Conservation (phyloP, 768 basidiomycete species). For the Panus rudis region DNA sequence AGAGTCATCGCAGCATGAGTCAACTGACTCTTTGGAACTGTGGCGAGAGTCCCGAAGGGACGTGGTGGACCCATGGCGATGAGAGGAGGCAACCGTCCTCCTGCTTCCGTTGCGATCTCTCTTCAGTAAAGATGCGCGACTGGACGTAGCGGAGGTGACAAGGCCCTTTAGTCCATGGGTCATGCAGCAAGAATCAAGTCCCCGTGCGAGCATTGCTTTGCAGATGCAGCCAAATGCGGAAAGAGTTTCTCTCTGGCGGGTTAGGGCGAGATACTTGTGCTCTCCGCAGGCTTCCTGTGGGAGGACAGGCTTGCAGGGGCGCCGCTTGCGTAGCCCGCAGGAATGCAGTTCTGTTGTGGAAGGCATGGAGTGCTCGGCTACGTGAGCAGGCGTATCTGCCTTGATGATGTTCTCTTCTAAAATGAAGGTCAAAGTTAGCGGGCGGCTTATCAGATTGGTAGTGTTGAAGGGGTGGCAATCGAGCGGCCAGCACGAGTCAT, state of each 20-base stretch:
- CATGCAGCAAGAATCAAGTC: constrained; percentile 21
- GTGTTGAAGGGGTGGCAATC: too few species aligned
- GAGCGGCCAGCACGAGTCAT: too few species aligned
- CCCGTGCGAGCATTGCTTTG: constrained; percentile 21
- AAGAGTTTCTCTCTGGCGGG: constrained; percentile 21
- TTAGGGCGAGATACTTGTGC: constrained; percentile 18
- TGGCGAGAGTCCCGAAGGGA: constrained; percentile 4
- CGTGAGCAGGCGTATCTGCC: background rate
- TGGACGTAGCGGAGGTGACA: background rate
- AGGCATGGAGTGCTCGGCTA: background rate
- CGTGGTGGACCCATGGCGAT: background rate
- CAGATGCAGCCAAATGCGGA: constrained; percentile 24
- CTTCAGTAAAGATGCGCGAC: background rate
- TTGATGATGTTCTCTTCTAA: background rate
- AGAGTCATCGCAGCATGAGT: constrained; percentile 10
- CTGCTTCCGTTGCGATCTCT: background rate
- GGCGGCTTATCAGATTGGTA: too few species aligned
- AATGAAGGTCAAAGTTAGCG: too few species aligned
- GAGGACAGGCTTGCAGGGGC: constrained; percentile 1
- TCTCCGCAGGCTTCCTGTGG: constrained; percentile 20
- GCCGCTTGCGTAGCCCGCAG: constrained; percentile 16
- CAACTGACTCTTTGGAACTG: constrained; percentile 8
- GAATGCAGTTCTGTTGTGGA: background rate
- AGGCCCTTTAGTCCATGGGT: constrained; percentile 1
- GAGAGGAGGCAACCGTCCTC: background rate